Evolutionary conservation across 495 filamentous ascomycete genomes (phyloP), one percentile per base, ranked within the genome.

Genomic region (Podospora comata): DNA sequence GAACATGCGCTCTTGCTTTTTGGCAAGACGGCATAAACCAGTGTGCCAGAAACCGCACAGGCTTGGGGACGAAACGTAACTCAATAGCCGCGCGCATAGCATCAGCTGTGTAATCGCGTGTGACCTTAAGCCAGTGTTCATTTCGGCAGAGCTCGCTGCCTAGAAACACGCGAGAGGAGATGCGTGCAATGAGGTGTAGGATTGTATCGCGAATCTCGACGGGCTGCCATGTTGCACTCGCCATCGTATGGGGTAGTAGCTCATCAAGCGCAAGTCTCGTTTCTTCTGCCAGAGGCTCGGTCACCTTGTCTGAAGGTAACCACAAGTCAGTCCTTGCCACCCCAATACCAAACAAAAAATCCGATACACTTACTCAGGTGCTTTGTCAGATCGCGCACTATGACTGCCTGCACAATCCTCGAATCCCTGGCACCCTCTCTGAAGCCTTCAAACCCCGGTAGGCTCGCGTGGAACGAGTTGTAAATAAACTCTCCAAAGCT

Each of bases 381-480:
- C 70, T 84, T 83, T 11, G 83, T 85, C 6, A 87, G 72, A 64
- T 84, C 76, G 39, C 76, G 81, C 64, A 73, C 81, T 54, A 83
- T 77, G 26, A 82, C 77, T 6, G 80, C 74, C 30, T 79, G 67
- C 18, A 83, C 72, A 48, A 78, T 68, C 15, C 68, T 62, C n/a
- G 67, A 68, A 19, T 72, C 68, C n/a, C 64, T 27, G 23, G 58
- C 56, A 4, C 78, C 64, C 2, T 73, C 69, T 4, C 70, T 68
- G 59, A 84, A 81, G 5, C 79, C 74, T 34, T 85, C 80, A 61
- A 86, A 84, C 0, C 84, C 84, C 4, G 80, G 72, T 18, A 85
- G 74, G 5, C 78, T 71, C 11, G 76, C 72, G 77, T 85, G 76
- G 77, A 84, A 75, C 61, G 77, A 81, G 82, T 75, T 81, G 54